phyloP scores from a whole-genome alignment of 1,284 basidiomycete genomes.

The Leccinum pachyderme region DNA sequence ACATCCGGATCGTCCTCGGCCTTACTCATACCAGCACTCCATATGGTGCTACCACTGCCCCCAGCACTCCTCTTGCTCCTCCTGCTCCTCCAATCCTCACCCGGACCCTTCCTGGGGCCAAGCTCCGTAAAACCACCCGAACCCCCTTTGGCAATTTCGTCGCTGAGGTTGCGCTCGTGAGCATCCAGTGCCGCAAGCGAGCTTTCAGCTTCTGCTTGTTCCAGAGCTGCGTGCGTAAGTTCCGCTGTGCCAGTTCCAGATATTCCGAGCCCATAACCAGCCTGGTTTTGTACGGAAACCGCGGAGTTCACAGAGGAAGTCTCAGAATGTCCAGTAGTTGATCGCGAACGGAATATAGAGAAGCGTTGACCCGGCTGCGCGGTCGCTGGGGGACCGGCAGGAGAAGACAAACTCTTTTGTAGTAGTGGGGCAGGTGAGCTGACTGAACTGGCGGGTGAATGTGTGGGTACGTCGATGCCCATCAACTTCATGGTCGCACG shows the following conservation, averaged over 20 bases:
- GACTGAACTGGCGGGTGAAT: slow-evolving; percentile 27
- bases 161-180: slow-evolving; percentile 68
- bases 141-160: slow-evolving; percentile 71
- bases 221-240: slow-evolving; percentile 72
- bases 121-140: slow-evolving; percentile 78
- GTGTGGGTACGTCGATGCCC: slow-evolving; percentile 70
- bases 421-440: neutral
- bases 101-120: slow-evolving; percentile 42
- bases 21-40: slow-evolving; percentile 77
- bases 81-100: slow-evolving; percentile 53
- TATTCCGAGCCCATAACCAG: slow-evolving; percentile 40
- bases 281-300: slow-evolving; percentile 35
- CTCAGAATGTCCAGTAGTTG: slow-evolving; percentile 46
- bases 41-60: slow-evolving; percentile 74
- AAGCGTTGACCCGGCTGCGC: slow-evolving; percentile 49
- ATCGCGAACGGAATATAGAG: slow-evolving; percentile 63
- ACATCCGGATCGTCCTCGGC: slow-evolving; percentile 46
- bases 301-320: slow-evolving; percentile 48
- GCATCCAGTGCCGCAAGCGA: slow-evolving; percentile 71
- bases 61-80: slow-evolving; percentile 57
- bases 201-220: slow-evolving; percentile 73
- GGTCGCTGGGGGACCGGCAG: slow-evolving; percentile 34
- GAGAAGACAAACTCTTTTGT: slow-evolving; percentile 17
- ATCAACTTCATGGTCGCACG: slow-evolving; percentile 89
- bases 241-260: slow-evolving; percentile 37